phyloP scores from a whole-genome alignment of 176 grass and related monocot genomes.

The Saccharum spontaneum region DNA sequence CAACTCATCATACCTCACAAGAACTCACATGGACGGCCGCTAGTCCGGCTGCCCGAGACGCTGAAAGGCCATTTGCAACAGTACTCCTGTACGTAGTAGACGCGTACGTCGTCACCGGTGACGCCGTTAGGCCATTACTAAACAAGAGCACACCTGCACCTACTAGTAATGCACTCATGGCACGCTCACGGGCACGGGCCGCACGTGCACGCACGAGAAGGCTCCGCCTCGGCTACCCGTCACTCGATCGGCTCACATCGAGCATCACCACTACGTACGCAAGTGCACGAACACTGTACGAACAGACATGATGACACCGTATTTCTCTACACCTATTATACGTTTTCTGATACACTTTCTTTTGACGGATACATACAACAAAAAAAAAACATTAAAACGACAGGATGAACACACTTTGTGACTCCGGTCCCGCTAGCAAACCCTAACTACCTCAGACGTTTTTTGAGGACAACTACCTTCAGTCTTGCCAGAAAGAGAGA shows the following conservation, averaged over 20 bases:
- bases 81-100: neutral
- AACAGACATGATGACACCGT: neutral
- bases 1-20: no score
- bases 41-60: neutral
- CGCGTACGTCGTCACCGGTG: neutral
- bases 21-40: no score
- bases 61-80: neutral
- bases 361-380: neutral
- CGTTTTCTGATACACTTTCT: neutral
- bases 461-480: neutral
- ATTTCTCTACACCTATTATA: neutral
- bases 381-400: neutral
- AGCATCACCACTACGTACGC: neutral
- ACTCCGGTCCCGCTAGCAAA: neutral
- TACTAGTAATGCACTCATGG: neutral
- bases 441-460: neutral
- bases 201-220: neutral
- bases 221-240: neutral
- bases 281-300: neutral
- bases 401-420: conserved; percentile 1
- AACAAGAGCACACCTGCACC: neutral
- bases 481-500: no score
- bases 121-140: neutral
- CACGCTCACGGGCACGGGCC: neutral
- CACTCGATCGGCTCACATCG: neutral